A percentile compares a stretch with the other conserved stretches of the same genome.
These are phyloP conservation scores for Nidularia sp. DNA, from an alignment of 768 basidiomycete species.

Conservation along the genomic window DNA sequence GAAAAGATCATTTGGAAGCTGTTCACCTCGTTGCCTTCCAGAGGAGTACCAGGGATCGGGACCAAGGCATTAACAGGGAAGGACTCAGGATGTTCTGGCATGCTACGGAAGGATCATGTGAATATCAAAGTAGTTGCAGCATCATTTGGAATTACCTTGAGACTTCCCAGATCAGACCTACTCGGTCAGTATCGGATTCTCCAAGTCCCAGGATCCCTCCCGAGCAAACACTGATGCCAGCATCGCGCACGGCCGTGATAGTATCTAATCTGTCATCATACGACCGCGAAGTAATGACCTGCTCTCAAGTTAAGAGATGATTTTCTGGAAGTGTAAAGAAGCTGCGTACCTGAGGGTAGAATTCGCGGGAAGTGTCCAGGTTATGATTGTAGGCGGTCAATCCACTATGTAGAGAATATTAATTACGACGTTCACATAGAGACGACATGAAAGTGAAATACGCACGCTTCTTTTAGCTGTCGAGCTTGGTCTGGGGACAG, in stretches of 20 bases:
- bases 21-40: conserved; percentile 81
- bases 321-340: neutral
- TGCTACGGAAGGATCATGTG: conserved; percentile 37
- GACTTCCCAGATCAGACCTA: conserved; percentile 92
- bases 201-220: conserved; percentile 95
- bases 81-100: conserved; percentile 96
- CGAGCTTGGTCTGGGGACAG: conserved; percentile 88
- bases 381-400: conserved; percentile 99
- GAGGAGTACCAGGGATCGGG: conserved; percentile 90
- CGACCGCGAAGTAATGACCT: conserved; percentile 94
- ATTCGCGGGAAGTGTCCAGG: conserved; percentile 95
- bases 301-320: conserved; percentile 4
- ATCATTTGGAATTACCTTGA: conserved; percentile 62
- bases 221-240: conserved; percentile 96
- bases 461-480: conserved; percentile 90
- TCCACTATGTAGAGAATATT: conserved; percentile 45
- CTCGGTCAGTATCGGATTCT: conserved; percentile 84
- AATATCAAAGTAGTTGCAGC: conserved; percentile 5
- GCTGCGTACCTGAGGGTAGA: conserved; percentile 76
- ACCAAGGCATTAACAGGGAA: conserved; percentile 98
- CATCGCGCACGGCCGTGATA: conserved; percentile 85
- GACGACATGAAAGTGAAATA: conserved; percentile 3
- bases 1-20: neutral
- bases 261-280: conserved; percentile 93
- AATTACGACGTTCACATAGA: neutral